A percentile compares a stretch with the other conserved stretches of the same genome.
Evolutionary conservation across 805 yeast species (phyloP).

Genomic region (Groenewaldozyma salmanticensis): DNA sequence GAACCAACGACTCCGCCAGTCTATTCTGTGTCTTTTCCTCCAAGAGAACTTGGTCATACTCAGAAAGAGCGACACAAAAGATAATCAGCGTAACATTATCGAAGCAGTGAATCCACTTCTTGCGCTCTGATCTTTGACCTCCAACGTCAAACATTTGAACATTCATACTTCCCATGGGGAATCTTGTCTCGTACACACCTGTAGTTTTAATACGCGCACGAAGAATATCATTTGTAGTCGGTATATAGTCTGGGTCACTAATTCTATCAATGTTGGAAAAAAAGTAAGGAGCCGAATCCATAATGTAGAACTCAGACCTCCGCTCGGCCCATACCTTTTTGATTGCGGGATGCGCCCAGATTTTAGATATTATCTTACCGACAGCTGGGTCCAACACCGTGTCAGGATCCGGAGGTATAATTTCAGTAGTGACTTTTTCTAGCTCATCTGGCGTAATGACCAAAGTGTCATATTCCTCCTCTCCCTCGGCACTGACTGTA

Average conservation of each 20-base stretch:
- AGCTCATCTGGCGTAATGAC: slow-evolving; percentile 25
- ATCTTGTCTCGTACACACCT: slow-evolving; percentile 77
- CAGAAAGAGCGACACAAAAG: slow-evolving; percentile 85
- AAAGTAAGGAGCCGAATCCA: slow-evolving; percentile 73
- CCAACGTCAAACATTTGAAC: slow-evolving; percentile 79
- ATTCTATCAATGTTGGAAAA: slow-evolving; percentile 59
- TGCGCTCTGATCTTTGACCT: slow-evolving; percentile 91
- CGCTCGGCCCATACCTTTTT: slow-evolving; percentile 38
- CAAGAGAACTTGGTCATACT: slow-evolving; percentile 76
- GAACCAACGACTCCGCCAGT: slow-evolving; percentile 68
- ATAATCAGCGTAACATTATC: slow-evolving; percentile 85
- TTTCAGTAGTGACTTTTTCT: slow-evolving; percentile 31
- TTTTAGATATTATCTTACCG: slow-evolving; percentile 37
- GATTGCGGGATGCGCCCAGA: slow-evolving; percentile 55
- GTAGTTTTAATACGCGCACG: slow-evolving; percentile 87
- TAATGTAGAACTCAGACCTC: slow-evolving; percentile 63
- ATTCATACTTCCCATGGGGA: slow-evolving; percentile 60
- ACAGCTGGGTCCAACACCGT: slow-evolving; percentile 41
- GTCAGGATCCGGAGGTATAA: slow-evolving; percentile 44
- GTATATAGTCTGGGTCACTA: slow-evolving; percentile 49
- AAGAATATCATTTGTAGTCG: slow-evolving; percentile 67
- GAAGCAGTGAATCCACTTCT: slow-evolving; percentile 95
- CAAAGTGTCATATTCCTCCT: background rate
- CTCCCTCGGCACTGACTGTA: background rate
- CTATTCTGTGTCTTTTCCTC: slow-evolving; percentile 66